These are phyloP conservation scores for Trichoderma cornu-damae DNA, from an alignment of 2,329 filamentous ascomycete species.

Conservation along the genomic window DNA sequence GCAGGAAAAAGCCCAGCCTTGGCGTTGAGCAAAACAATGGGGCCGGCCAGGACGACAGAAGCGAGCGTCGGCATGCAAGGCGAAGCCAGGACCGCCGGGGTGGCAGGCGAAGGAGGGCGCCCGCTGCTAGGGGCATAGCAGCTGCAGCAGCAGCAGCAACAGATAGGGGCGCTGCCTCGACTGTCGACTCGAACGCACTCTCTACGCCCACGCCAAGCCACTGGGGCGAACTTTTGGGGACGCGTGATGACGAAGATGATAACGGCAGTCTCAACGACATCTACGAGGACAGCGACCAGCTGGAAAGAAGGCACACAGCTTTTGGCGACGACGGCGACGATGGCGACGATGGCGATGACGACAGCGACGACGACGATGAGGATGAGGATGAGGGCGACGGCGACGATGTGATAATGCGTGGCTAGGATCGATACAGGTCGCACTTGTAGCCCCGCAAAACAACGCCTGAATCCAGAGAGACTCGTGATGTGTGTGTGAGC, in stretches of 20 bases:
- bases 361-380: background rate
- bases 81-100: slow-evolving; percentile 16
- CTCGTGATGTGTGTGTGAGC: background rate
- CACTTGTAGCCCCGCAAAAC: background rate
- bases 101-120: slow-evolving; percentile 17
- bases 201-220: slow-evolving; percentile 34
- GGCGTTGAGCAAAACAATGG: slow-evolving; percentile 24
- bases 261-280: slow-evolving; percentile 26
- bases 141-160: no score
- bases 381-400: slow-evolving; percentile 3
- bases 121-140: slow-evolving; percentile 15
- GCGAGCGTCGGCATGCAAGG: slow-evolving; percentile 19
- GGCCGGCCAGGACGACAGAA: slow-evolving; percentile 16
- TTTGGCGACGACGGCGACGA: slow-evolving; percentile 7
- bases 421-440: background rate
- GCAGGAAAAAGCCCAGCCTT: slow-evolving; percentile 24
- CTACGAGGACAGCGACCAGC: slow-evolving; percentile 17
- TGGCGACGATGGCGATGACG: slow-evolving; percentile 11
- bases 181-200: slow-evolving; percentile 18
- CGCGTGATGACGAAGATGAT: slow-evolving; percentile 25
- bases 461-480: background rate
- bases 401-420: slow-evolving; percentile 6
- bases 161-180: background rate
- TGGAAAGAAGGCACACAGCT: slow-evolving; percentile 1
- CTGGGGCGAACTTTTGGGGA: slow-evolving; percentile 32